Evolutionary conservation across 768 basidiomycete genomes (phyloP).

Genomic region (Macrolepiota dolichaula): DNA sequence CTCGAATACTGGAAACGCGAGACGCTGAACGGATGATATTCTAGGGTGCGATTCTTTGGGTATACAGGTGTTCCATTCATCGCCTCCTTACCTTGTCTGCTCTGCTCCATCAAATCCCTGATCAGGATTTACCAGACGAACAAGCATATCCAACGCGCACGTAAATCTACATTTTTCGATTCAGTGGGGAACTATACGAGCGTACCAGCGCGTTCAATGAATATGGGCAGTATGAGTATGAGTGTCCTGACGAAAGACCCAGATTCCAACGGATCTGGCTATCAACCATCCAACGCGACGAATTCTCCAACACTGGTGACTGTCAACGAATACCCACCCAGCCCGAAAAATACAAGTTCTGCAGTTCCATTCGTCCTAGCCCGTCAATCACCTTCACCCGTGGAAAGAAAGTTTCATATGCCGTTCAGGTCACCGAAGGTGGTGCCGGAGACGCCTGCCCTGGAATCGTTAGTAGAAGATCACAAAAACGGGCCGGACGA

Average conservation of each 20-base stretch:
- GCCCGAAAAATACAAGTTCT: neutral
- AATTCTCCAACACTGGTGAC: constrained; percentile 7
- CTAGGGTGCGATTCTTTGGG: constrained; percentile 61
- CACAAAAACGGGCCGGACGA: neutral
- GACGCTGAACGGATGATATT: neutral
- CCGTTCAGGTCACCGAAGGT: neutral
- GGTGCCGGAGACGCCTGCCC: neutral
- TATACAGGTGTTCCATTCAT: constrained; percentile 57
- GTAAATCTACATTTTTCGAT: constrained; percentile 13
- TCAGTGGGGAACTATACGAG: constrained; percentile 1
- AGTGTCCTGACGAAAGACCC: neutral
- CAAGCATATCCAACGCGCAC: constrained; percentile 33
- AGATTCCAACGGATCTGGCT: neutral
- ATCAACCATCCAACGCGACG: neutral
- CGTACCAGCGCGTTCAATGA: constrained; percentile 2
- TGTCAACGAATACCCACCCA: constrained; percentile 8
- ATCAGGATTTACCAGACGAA: constrained; percentile 31
- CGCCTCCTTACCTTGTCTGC: constrained; percentile 47
- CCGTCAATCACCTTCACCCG: neutral
- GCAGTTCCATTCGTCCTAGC: neutral
- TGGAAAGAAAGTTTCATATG: constrained; percentile 9
- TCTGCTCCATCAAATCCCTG: constrained; percentile 44
- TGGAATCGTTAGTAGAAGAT: neutral
- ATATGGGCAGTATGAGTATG: neutral
- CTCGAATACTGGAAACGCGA: neutral